Evolutionary conservation across 1,139 yeast species (phyloP).

Genomic region (Groenewaldozyma auringiensis): DNA sequence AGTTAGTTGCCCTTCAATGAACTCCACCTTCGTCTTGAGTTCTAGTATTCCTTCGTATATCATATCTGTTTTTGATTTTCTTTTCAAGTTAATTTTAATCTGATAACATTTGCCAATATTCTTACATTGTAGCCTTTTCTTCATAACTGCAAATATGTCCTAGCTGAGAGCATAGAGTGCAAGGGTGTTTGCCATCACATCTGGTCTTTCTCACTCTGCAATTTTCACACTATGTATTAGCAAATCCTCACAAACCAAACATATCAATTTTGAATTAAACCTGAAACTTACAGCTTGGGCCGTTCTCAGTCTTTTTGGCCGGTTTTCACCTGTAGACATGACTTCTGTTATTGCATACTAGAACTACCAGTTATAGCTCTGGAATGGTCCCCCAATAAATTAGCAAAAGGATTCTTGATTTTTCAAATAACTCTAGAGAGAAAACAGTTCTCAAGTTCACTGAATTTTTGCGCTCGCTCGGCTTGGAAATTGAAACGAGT

Average conservation of each 20-base stretch:
- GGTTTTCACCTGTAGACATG: too few species aligned
- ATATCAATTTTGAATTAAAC: not conserved
- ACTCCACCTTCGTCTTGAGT: slow-evolving; percentile 9
- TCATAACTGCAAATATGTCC: slow-evolving; percentile 9
- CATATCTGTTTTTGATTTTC: slow-evolving; percentile 14
- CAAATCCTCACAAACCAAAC: too few species aligned
- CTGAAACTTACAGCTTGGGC: slow-evolving; percentile 1
- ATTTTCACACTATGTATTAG: slow-evolving; percentile 8
- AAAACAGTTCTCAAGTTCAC: too few species aligned
- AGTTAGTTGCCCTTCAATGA: slow-evolving; percentile 1
- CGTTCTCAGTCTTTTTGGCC: slow-evolving; percentile 4
- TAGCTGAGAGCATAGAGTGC: slow-evolving; percentile 8
- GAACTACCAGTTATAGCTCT: too few species aligned
- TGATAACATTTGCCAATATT: not conserved
- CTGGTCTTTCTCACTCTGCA: slow-evolving; percentile 11
- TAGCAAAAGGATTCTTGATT: too few species aligned
- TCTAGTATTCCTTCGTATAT: slow-evolving; percentile 9
- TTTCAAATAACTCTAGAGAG: too few species aligned
- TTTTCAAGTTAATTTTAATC: not conserved
- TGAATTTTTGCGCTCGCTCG: too few species aligned
- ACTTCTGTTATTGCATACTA: too few species aligned
- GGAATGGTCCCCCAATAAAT: too few species aligned
- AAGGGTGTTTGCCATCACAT: slow-evolving; percentile 13
- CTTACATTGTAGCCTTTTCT: slow-evolving; percentile 7
- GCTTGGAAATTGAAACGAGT: too few species aligned